A percentile compares a stretch with the other conserved stretches of the same genome.
phyloP scores from a whole-genome alignment of 192 early-diverging fungal species.

The Umbelopsis sp. region DNA sequence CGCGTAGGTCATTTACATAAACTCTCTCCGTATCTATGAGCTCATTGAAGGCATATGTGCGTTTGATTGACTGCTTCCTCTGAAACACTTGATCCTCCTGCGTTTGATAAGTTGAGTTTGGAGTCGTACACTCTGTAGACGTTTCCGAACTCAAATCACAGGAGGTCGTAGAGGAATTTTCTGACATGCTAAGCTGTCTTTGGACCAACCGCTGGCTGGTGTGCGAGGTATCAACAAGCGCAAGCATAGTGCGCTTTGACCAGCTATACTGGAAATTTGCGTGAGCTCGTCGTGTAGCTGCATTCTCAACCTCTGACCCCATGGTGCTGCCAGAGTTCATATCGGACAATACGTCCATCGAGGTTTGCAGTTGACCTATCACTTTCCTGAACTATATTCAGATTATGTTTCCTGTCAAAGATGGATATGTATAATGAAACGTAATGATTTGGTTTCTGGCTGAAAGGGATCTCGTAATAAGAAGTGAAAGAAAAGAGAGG shows the following conservation, averaged over 20 bases:
- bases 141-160: conserved; percentile 15
- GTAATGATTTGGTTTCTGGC: neutral
- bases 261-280: conserved; percentile 16
- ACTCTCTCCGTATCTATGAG: conserved; percentile 38
- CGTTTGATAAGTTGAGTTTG: neutral
- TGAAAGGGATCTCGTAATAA: neutral
- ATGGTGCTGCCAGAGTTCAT: neutral
- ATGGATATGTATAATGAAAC: neutral
- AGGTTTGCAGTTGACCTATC: neutral
- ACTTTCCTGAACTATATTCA: neutral
- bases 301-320: neutral
- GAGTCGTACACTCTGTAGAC: conserved; percentile 1
- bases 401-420: neutral
- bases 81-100: conserved; percentile 16
- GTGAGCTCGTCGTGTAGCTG: neutral
- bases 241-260: conserved; percentile 19
- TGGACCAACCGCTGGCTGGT: neutral
- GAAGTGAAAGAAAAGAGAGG: neutral
- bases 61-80: conserved; percentile 17
- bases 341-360: conserved; percentile 16
- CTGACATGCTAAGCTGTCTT: conserved; percentile 8
- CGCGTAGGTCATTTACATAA: conserved; percentile 31
- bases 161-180: conserved; percentile 6
- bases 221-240: conserved; percentile 6
- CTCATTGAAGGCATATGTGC: conserved; percentile 36